Base-by-base conservation (phyloP, 1,284 basidiomycete species). In the Kwoniella shivajii region DNA sequence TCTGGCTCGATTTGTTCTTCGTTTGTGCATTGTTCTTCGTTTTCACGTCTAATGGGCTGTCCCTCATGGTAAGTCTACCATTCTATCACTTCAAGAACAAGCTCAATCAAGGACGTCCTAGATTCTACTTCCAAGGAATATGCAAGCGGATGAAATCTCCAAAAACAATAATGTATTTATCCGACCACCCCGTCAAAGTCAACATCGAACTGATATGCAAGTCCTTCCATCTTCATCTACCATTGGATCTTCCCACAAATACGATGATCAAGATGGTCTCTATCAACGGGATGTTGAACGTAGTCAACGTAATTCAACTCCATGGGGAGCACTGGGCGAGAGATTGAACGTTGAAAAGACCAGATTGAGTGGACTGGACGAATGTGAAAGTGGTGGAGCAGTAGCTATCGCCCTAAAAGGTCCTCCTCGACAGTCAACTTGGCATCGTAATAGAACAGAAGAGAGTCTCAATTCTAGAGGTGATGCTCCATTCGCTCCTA, bases 121-220 rank as follows among this genome's bases (percentile, higher is more conserved):
- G 65, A 71, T 72, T 57, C 62, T 71, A n/a, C 60, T 72, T 10
- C 70, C 70, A 16, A 61, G 67, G 34, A 67, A 56, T 39, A 65
- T 65, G 57, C 22, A 50, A 2, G 14, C 30, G 9, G 63, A 68
- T 47, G 60, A 22, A 53, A 3, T 24, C 27, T 20, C 44, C 10
- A 6, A 43, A 30, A 39, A 9, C 1, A 7, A 42, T 30, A 54
- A 54, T 57, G 59, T 66, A 4, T 64, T 60, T 34, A 52, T 65
- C 20, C 57, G 57, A 48, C 57, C 42, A 41, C 36, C 44, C 4
- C 18, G 42, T 13, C 39, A 52, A 18, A 27, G 20, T 37, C 26
- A 49, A 24, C 30, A 36, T 26, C 27, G 38, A 29, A 18, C 31
- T 22, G 29, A 52, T 20, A 45, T 43, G 50, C 50, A 37, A 2